Evolutionary conservation across 2,329 filamentous ascomycete species (phyloP).

Genomic region (Clonostachys byssicola): DNA sequence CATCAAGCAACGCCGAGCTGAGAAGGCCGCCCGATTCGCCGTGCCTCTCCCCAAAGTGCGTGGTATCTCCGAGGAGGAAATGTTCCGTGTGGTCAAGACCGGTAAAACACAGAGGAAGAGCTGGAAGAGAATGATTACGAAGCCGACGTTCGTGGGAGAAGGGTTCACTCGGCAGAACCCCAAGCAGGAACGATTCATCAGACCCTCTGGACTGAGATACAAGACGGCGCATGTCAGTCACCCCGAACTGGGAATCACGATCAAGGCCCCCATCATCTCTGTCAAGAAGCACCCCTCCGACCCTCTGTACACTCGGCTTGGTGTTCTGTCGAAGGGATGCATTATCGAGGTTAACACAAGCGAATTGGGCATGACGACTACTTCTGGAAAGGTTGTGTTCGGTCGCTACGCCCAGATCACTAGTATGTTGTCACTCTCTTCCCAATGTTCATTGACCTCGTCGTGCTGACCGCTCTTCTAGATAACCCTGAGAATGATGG

Average conservation of each 20-base stretch:
- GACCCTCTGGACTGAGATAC: constrained; percentile 37
- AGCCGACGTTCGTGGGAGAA: constrained; percentile 71
- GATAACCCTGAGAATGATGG: constrained; percentile 43
- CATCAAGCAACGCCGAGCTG: constrained; percentile 92
- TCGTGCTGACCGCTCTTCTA: constrained; percentile 67
- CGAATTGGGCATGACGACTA: constrained; percentile 86
- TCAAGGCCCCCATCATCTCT: constrained; percentile 75
- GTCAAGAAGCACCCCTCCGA: constrained; percentile 71
- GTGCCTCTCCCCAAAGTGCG: constrained; percentile 93
- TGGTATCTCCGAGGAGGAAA: constrained; percentile 89
- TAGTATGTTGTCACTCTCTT: neutral
- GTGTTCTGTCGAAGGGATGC: constrained; percentile 80
- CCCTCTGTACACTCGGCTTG: constrained; percentile 87
- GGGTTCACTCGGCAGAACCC: constrained; percentile 89
- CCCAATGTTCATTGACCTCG: neutral
- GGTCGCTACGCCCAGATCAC: constrained; percentile 75
- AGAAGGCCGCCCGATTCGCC: constrained; percentile 90
- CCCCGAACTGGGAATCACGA: constrained; percentile 79
- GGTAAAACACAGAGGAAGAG: constrained; percentile 87
- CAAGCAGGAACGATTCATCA: constrained; percentile 61
- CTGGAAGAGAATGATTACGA: constrained; percentile 66
- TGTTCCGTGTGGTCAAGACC: constrained; percentile 96
- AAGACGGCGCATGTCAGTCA: constrained; percentile 57
- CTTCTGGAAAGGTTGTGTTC: constrained; percentile 91
- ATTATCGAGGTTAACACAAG: constrained; percentile 87